Base-by-base conservation (phyloP, 805 yeast species). In the Wickerhamomyces hampshirensis region DNA sequence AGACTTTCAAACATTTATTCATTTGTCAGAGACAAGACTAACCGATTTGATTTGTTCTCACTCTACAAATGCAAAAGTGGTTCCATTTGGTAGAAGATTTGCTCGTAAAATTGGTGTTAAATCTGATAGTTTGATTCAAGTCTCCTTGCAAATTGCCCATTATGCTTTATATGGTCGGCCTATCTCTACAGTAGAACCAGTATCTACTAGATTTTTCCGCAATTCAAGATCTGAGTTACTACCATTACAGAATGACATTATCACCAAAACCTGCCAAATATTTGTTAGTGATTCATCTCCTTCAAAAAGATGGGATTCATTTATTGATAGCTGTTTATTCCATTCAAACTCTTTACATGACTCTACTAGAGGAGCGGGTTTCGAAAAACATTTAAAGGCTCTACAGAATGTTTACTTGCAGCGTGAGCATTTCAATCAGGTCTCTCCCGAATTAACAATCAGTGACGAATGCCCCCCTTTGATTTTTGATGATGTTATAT, bases 161-260 rank as follows among this genome's bases (percentile, higher is more conserved):
- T 88, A 87, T 58, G 93, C 95, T 0, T 67, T 88, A 29, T 88
- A 88, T 51, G 97, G 97, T 14, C 83, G 80, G 52, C 85, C 85
- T 38, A 93, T 84, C 47, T 84, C 91, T 44, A 82, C 95, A 1
- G 81, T 85, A 48, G 97, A 88, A 61, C 95, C 96, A 2, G 89
- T 95, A 2, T 77, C 88, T 5, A 83, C 89, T 1, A 65, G 94
- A 41, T 68, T 68, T 40, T 84, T 81, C 57, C 67, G 66, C 42
- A 79, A 79, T 53, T 69, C 88, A 5, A 69, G 94, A 47, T 80
- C 88, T 0, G 86, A 82, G 43, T 68, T 82, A 16, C 66, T 82
- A 28, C 75, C 84, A 17, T 66, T 82, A 28, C 91, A 82, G 50
- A 75, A 71, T 46, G 79, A 74, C 14, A 44, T 58, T 18, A 59